phyloP scores from a whole-genome alignment of 73 alveolate species.

The Durusdinium trenchii region DNA sequence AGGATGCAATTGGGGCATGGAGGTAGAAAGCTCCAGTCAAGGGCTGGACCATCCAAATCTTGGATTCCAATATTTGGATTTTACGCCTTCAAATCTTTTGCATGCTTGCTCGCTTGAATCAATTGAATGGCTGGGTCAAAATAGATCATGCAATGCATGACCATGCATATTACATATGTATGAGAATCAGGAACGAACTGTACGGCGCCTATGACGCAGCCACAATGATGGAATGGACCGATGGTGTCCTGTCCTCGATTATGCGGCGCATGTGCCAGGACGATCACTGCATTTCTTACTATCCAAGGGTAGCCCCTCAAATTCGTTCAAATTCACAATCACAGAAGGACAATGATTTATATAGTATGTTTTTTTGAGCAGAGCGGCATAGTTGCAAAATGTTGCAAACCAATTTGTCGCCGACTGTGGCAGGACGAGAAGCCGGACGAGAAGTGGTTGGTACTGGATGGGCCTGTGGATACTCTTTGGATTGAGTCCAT shows the following conservation, averaged over 20 bases:
- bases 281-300: no score
- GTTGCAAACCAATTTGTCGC: no score
- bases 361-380: neutral
- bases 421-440: slow-evolving; percentile 97
- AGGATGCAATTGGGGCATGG: no score
- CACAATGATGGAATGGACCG: slow-evolving; percentile 99
- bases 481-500: slow-evolving; percentile 99
- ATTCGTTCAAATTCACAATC: neutral
- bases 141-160: no score
- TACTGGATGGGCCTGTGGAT: slow-evolving; percentile 99
- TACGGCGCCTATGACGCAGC: slow-evolving; percentile 98
- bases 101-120: no score
- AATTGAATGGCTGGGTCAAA: no score
- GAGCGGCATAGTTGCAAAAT: neutral
- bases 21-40: no score
- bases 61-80: no score
- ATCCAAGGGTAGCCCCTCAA: no score
- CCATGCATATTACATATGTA: no score
- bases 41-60: no score
- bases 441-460: slow-evolving; percentile 99
- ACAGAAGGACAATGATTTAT: neutral
- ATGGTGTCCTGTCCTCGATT: slow-evolving; percentile 99
- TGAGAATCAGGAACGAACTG: slow-evolving; percentile 97
- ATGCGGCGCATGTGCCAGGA: slow-evolving; percentile 98
- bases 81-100: no score